These are phyloP conservation scores for Dendrobium catenatum DNA, from an alignment of 106 monocot species.

Conservation along the genomic window DNA sequence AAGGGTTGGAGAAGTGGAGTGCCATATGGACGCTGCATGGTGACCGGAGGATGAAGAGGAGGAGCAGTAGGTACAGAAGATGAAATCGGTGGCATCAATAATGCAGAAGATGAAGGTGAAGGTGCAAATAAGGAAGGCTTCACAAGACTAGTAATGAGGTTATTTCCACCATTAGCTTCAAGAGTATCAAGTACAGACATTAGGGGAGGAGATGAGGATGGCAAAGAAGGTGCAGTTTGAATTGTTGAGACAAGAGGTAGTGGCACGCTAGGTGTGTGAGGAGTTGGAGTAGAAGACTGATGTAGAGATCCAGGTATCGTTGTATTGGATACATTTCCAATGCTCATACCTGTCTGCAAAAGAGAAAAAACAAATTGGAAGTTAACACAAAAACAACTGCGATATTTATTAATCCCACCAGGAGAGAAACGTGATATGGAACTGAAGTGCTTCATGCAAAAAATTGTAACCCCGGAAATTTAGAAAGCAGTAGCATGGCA, in stretches of 20 bases:
- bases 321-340: constrained; percentile 32
- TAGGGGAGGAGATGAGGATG: constrained; percentile 24
- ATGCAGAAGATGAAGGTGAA: constrained; percentile 28
- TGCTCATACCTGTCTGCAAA: constrained; percentile 43
- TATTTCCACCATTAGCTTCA: constrained; percentile 19
- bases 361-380: neutral
- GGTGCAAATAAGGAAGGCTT: constrained; percentile 59
- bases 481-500: neutral
- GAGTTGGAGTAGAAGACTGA: constrained; percentile 15
- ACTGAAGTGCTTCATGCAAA: neutral
- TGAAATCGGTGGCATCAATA: constrained; percentile 25
- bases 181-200: constrained; percentile 23
- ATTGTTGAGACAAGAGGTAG: constrained; percentile 14
- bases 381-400: neutral
- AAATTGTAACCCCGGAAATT: neutral
- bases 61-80: constrained; percentile 38
- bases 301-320: constrained; percentile 13
- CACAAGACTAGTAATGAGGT: constrained; percentile 35
- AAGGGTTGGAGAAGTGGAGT: constrained; percentile 73
- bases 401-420: neutral
- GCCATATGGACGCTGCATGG: constrained; percentile 68
- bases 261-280: constrained; percentile 15
- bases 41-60: constrained; percentile 46
- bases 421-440: no score
- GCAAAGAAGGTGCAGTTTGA: constrained; percentile 22